Evolutionary conservation across 306 rosid species (phyloP).

Genomic region (Phaseolus lunatus): DNA sequence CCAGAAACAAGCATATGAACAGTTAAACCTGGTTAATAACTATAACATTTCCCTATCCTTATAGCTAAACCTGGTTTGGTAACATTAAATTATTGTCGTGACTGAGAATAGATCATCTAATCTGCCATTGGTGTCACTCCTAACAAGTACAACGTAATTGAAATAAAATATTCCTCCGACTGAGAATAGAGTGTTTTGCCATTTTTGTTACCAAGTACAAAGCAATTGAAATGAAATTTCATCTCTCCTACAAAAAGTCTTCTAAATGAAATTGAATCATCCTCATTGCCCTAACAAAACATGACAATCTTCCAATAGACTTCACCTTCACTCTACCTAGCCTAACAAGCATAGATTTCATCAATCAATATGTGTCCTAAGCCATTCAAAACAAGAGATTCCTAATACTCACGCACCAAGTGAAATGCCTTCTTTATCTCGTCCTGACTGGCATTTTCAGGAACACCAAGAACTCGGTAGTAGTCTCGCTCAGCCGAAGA

Average conservation of each 20-base stretch:
- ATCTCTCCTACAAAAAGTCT: constrained; percentile 5
- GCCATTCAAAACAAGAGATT: constrained; percentile 31
- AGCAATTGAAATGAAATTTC: constrained; percentile 9
- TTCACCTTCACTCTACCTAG: constrained; percentile 35
- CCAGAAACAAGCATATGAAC: background rate
- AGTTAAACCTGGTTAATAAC: background rate
- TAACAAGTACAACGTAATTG: constrained; percentile 5
- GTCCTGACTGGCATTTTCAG: constrained; percentile 68
- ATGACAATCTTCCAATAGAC: constrained; percentile 18
- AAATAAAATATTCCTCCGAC: constrained; percentile 11
- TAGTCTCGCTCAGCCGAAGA: constrained; percentile 63
- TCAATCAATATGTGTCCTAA: background rate
- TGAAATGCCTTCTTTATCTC: constrained; percentile 83
- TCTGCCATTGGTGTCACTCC: background rate
- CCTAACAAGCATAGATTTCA: constrained; percentile 35
- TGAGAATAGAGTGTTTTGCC: constrained; percentile 7
- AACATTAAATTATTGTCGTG: background rate
- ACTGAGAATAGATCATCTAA: constrained; percentile 12
- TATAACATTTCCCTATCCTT: background rate
- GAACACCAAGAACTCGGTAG: constrained; percentile 76
- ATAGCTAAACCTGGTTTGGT: background rate
- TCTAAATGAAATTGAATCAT: constrained; percentile 9
- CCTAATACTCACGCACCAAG: constrained; percentile 59
- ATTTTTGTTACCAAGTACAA: constrained; percentile 3
- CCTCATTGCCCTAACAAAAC: constrained; percentile 28